phyloP scores from a whole-genome alignment of 225 moss, liverwort and hornwort species.

The Anthoceros angustus region DNA sequence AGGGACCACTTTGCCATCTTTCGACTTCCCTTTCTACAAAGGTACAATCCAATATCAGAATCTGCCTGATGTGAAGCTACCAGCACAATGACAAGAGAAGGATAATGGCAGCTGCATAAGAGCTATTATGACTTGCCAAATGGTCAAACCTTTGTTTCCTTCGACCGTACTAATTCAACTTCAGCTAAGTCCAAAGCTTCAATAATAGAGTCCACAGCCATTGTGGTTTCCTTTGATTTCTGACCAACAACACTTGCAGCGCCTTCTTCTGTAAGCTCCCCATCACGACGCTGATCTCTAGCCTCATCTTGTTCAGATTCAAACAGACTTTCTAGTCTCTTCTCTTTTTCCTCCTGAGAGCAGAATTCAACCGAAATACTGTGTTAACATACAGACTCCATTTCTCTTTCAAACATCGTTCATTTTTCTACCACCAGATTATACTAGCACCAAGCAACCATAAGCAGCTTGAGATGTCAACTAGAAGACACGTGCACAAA shows the following conservation, averaged over 20 bases:
- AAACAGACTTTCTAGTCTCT: conserved; percentile 89
- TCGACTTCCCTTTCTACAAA: conserved; percentile 39
- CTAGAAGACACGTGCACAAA: not conserved
- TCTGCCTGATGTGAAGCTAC: not conserved
- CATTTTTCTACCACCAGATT: too few species aligned
- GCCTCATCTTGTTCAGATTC: conserved; percentile 53
- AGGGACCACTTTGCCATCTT: conserved; percentile 22
- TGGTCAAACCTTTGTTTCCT: not conserved
- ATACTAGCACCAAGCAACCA: not conserved
- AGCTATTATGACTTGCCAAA: too few species aligned
- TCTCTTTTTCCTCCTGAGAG: conserved; percentile 86
- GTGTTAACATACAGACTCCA: not conserved
- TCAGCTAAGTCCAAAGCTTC: conserved; percentile 95
- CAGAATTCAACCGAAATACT: not conserved
- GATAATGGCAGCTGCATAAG: too few species aligned
- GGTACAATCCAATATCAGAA: not conserved
- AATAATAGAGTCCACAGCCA: conserved; percentile 85
- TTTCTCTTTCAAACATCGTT: not conserved
- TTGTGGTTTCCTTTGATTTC: conserved; percentile 60
- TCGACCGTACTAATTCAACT: conserved; percentile 53
- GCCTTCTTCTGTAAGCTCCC: conserved; percentile 27
- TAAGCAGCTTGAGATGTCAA: not conserved
- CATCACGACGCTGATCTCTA: conserved; percentile 34
- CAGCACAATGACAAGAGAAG: not conserved
- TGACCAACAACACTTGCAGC: conserved; percentile 41